phyloP scores from a whole-genome alignment of 2,329 filamentous ascomycete genomes.

The Beauveria asiatica region DNA sequence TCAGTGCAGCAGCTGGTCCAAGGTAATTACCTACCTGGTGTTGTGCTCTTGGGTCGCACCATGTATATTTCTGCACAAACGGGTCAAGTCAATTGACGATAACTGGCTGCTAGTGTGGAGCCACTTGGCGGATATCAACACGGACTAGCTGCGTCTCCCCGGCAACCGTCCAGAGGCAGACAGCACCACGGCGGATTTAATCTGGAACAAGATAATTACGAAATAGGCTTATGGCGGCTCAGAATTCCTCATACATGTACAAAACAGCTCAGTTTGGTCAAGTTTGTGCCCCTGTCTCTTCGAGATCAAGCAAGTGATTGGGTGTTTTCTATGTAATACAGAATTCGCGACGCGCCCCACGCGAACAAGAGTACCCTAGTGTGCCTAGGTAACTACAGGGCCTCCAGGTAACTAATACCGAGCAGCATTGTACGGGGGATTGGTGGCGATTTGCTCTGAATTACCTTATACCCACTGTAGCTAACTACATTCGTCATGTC shows the following conservation, averaged over 20 bases:
- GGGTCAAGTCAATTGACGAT: neutral
- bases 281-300: neutral
- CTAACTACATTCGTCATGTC: no score
- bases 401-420: no score
- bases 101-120: neutral
- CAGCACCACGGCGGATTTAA: neutral
- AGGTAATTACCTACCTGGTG: neutral
- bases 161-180: neutral
- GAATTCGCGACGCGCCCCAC: neutral
- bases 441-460: no score
- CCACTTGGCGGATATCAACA: slow-evolving; percentile 6
- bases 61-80: slow-evolving; percentile 1
- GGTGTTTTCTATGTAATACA: neutral
- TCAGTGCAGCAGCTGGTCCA: neutral
- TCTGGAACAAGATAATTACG: no score
- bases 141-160: slow-evolving; percentile 2
- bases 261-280: no score
- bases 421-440: no score
- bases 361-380: neutral
- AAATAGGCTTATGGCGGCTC: no score
- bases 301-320: neutral
- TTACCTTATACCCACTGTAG: no score
- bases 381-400: no score
- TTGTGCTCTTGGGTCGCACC: slow-evolving; percentile 3
- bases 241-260: no score